phyloP scores from a whole-genome alignment of 768 basidiomycete genomes.

The Wakefieldia striispora region DNA sequence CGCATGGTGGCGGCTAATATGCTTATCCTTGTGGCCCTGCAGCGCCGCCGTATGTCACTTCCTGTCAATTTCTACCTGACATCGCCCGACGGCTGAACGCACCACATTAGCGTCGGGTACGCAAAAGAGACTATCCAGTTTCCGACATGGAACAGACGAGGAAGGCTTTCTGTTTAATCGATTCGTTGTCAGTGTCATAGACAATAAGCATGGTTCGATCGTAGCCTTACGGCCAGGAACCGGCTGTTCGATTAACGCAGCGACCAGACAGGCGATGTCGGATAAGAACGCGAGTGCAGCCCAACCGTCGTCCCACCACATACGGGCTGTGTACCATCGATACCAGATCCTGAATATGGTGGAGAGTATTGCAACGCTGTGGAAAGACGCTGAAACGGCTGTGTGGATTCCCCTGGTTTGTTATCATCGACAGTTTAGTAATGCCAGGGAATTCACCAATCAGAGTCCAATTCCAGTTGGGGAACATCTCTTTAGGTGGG shows the following conservation, averaged over 20 bases:
- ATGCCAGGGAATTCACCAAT: conserved; percentile 9
- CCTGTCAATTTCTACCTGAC: neutral
- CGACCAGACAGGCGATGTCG: conserved; percentile 9
- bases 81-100: neutral
- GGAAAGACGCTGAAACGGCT: conserved; percentile 19
- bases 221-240: neutral
- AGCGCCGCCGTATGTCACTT: neutral
- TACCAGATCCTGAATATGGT: conserved; percentile 26
- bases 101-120: conserved; percentile 13
- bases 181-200: neutral
- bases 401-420: neutral
- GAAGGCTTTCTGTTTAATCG: neutral
- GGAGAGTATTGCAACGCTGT: conserved; percentile 18
- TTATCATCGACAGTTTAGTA: neutral
- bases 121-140: conserved; percentile 16
- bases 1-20: conserved; percentile 20
- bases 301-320: conserved; percentile 30
- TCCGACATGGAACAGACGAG: conserved; percentile 4
- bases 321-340: conserved; percentile 12
- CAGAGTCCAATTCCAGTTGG: conserved; percentile 8
- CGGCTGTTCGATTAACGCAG: conserved; percentile 5
- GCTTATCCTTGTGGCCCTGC: conserved; percentile 23
- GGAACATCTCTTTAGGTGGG: conserved; percentile 11
- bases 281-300: conserved; percentile 15
- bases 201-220: neutral